A percentile compares a stretch with the other conserved stretches of the same genome.
Conservation (phyloP, 495 filamentous ascomycete species). For the Aspergillus sclerotioniger region DNA sequence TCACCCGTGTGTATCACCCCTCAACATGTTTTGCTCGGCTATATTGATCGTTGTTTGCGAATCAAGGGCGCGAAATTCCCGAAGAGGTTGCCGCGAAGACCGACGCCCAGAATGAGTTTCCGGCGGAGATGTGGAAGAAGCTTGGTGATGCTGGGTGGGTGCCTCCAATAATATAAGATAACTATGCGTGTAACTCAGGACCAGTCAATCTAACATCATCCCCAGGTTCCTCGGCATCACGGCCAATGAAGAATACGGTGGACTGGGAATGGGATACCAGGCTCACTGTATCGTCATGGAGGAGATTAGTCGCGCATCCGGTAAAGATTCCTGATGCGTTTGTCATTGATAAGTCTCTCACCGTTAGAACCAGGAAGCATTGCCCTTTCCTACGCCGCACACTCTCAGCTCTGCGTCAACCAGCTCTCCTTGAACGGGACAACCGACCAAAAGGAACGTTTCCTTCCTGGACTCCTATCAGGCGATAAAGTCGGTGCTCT, state of each 20-base stretch:
- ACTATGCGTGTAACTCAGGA: neutral
- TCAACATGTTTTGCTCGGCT: neutral
- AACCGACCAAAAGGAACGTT: constrained; percentile 70
- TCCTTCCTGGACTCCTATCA: constrained; percentile 77
- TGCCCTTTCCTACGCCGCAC: constrained; percentile 89
- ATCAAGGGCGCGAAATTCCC: constrained; percentile 59
- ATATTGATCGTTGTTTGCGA: constrained; percentile 1
- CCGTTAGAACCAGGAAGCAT: constrained; percentile 64
- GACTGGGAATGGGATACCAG: constrained; percentile 91
- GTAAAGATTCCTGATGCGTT: constrained; percentile 18
- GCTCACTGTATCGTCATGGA: constrained; percentile 97
- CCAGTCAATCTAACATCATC: constrained; percentile 10
- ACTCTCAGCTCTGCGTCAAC: constrained; percentile 96
- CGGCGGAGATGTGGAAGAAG: constrained; percentile 88
- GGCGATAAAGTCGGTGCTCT: constrained; percentile 84
- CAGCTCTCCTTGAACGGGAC: constrained; percentile 92
- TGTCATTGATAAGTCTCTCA: neutral
- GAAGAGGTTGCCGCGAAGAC: constrained; percentile 78
- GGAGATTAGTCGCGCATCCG: constrained; percentile 70
- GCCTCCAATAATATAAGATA: neutral
- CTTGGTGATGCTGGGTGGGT: constrained; percentile 75
- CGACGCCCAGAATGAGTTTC: constrained; percentile 86
- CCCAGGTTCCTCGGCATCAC: constrained; percentile 83
- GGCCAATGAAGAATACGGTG: constrained; percentile 90
- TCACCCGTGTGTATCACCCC: constrained; percentile 55